Percentiles rank a stretch among this genome's conserved stretches.
phyloP scores from a whole-genome alignment of 306 rosid species.

The Alnus rubra region DNA sequence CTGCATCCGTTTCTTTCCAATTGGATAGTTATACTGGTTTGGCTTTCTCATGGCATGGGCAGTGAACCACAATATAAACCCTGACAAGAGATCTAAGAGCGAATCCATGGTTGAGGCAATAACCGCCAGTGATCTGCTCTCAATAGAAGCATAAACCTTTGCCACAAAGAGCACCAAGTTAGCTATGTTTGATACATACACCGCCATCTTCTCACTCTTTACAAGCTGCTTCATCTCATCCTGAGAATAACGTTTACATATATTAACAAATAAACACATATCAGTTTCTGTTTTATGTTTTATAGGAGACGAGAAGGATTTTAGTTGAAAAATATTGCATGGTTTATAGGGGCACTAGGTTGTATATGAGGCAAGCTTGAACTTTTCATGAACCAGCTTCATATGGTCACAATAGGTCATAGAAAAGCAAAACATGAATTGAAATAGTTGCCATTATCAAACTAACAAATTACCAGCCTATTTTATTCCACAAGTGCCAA shows the following conservation, averaged over 20 bases:
- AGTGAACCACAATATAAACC: slow-evolving; percentile 85
- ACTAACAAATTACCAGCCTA: neutral
- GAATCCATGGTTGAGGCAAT: slow-evolving; percentile 91
- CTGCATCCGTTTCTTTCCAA: slow-evolving; percentile 90
- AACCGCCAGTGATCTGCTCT: slow-evolving; percentile 70
- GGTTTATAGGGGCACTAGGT: neutral
- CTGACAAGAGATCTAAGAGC: slow-evolving; percentile 81
- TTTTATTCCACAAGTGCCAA: neutral
- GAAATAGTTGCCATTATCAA: neutral
- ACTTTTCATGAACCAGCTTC: neutral
- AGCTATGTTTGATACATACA: slow-evolving; percentile 49
- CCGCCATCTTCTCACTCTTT: slow-evolving; percentile 59
- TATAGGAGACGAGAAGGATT: neutral
- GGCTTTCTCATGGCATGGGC: slow-evolving; percentile 68
- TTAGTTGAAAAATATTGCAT: too few relatives aligned
- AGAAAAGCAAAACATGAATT: neutral
- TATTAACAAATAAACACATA: neutral
- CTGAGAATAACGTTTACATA: slow-evolving; percentile 30
- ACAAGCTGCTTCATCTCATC: slow-evolving; percentile 67
- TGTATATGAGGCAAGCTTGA: neutral
- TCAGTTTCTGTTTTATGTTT: neutral
- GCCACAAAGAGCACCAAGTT: slow-evolving; percentile 68
- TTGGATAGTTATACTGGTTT: slow-evolving; percentile 69
- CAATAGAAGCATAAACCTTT: slow-evolving; percentile 64
- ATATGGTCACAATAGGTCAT: neutral